Evolutionary conservation across 176 grass and related monocot genomes (phyloP).

Genomic region (Metroxylon sagu): DNA sequence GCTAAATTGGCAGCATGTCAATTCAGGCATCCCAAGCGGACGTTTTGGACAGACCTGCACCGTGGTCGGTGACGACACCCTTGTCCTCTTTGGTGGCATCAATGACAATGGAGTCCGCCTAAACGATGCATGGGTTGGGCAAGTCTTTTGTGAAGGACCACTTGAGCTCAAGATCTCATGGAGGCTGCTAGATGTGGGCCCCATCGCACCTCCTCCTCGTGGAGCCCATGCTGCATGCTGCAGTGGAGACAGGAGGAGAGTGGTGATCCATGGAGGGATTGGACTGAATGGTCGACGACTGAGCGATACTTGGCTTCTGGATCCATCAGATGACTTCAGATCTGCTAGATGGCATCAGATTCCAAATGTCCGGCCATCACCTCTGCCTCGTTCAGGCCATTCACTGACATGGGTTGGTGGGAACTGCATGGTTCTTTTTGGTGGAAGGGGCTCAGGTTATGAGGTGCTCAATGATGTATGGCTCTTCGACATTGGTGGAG

Average conservation of each 20-base stretch:
- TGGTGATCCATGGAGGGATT: constrained; percentile 82
- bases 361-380: constrained; percentile 30
- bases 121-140: constrained; percentile 55
- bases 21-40: constrained; percentile 67
- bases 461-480: constrained; percentile 97
- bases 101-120: constrained; percentile 64
- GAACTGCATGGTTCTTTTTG: constrained; percentile 64
- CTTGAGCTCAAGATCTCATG: too few species aligned
- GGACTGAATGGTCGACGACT: constrained; percentile 56
- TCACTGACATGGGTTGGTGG: constrained; percentile 72
- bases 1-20: constrained; percentile 66
- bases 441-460: constrained; percentile 71
- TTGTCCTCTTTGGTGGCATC: constrained; percentile 90
- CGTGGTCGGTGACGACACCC: constrained; percentile 35
- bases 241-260: constrained; percentile 40
- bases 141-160: too few species aligned
- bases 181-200: constrained; percentile 61
- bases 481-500: constrained; percentile 50
- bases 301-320: constrained; percentile 85
- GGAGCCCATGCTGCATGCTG: constrained; percentile 90
- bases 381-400: constrained; percentile 77
- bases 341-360: constrained; percentile 66
- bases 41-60: constrained; percentile 90
- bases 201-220: constrained; percentile 47
- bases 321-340: constrained; percentile 54